Percentiles rank a stretch among this genome's conserved stretches.
These are phyloP conservation scores for Clohesyomyces aquaticus DNA, from an alignment of 495 filamentous ascomycete species.

Conservation along the genomic window DNA sequence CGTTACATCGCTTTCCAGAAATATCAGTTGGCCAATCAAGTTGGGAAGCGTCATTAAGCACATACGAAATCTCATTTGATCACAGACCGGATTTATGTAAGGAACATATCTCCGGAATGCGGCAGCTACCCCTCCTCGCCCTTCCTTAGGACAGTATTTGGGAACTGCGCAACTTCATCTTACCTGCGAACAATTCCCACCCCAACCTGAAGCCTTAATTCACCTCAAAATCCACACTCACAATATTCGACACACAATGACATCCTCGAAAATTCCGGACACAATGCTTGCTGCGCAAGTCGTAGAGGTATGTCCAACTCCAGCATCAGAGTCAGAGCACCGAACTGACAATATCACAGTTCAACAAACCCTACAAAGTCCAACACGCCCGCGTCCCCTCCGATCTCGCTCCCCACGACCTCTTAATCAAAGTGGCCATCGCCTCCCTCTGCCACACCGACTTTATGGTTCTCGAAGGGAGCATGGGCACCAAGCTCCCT, in stretches of 20 bases:
- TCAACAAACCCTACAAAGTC: slow-evolving; percentile 57
- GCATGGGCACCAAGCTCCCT: slow-evolving; percentile 49
- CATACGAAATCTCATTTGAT: no score
- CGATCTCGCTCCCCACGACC: slow-evolving; percentile 52
- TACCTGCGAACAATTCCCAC: no score
- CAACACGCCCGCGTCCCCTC: slow-evolving; percentile 54
- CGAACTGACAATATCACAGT: slow-evolving; percentile 39
- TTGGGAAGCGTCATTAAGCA: no score
- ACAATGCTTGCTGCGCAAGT: slow-evolving; percentile 28
- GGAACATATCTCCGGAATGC: no score
- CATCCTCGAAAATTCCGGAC: slow-evolving; percentile 12
- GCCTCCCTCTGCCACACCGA: slow-evolving; percentile 67
- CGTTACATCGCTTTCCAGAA: no score
- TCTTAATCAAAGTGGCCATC: slow-evolving; percentile 62
- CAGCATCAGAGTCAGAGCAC: no score
- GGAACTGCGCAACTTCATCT: no score
- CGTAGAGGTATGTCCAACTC: slow-evolving; percentile 12
- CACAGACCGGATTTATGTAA: no score
- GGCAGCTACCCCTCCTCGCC: no score
- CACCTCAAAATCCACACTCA: neutral
- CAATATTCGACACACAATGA: neutral
- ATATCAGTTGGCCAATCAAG: no score
- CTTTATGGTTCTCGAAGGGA: slow-evolving; percentile 54
- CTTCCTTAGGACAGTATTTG: no score
- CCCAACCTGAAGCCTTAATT: no score